A percentile compares a stretch with the other conserved stretches of the same genome.
These are phyloP conservation scores for Vachellia collinsii DNA, from an alignment of 306 rosid genomes.

Conservation along the genomic window DNA sequence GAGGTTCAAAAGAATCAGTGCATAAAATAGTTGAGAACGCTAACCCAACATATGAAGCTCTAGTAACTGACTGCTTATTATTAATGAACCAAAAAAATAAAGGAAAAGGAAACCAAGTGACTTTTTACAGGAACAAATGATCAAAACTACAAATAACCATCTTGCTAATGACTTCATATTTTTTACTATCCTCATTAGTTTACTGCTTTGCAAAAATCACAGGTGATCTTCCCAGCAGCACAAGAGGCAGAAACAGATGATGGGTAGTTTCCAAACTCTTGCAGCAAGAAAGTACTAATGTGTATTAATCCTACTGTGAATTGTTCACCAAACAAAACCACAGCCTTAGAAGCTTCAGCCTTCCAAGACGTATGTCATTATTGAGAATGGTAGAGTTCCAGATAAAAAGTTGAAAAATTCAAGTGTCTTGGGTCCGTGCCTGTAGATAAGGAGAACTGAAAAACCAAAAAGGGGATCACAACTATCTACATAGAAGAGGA, in stretches of 20 bases:
- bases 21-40: background rate
- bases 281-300: background rate
- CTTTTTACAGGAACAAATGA: background rate
- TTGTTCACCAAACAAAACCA: background rate
- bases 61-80: background rate
- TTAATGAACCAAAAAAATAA: background rate
- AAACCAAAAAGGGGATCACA: background rate
- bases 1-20: background rate
- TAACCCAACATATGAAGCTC: background rate
- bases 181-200: background rate
- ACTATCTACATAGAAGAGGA: background rate
- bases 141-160: background rate
- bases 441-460: background rate
- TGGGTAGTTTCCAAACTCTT: slow-evolving; percentile 3
- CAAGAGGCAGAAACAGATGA: background rate
- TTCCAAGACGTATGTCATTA: background rate
- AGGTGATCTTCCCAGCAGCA: background rate
- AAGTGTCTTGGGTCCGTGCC: background rate
- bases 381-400: background rate
- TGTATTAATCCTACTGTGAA: background rate
- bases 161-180: background rate
- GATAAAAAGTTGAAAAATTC: background rate
- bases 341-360: background rate
- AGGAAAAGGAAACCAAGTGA: background rate
- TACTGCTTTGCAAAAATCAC: background rate